Conservation (phyloP, 345 rosid species). For the Brassica incana region DNA sequence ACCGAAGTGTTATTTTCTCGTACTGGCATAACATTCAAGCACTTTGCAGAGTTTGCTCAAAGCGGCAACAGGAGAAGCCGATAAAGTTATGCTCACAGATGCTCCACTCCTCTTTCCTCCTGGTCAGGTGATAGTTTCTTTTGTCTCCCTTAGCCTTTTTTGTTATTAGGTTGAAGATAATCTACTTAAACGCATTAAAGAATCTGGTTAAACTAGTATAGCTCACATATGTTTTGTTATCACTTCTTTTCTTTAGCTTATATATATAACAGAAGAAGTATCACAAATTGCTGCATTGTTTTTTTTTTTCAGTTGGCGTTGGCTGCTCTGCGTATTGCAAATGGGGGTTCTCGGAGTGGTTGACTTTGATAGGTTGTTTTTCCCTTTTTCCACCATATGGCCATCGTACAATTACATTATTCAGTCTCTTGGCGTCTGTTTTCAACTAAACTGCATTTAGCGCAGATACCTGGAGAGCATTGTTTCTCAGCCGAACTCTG, state of each 20-base stretch:
- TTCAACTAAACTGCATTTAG: conserved; percentile 1
- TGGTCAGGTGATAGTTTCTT: conserved; percentile 67
- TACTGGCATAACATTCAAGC: conserved; percentile 15
- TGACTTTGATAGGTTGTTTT: conserved; percentile 72
- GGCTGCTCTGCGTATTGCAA: conserved; percentile 73
- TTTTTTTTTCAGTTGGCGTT: conserved; percentile 62
- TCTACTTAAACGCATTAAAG: not conserved
- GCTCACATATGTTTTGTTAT: not conserved
- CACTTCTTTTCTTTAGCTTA: not conserved
- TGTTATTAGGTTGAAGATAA: not conserved
- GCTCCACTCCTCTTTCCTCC: conserved; percentile 91
- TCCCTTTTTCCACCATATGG: too few relatives aligned
- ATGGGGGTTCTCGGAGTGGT: conserved; percentile 54
- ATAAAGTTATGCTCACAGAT: conserved; percentile 88
- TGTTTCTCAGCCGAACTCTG: conserved; percentile 58
- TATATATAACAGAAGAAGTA: conserved; percentile 1
- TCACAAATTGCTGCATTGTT: not conserved
- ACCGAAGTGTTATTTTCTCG: too few relatives aligned
- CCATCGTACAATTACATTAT: too few relatives aligned
- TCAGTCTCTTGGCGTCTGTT: not conserved
- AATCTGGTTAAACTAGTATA: not conserved
- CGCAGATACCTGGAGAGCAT: conserved; percentile 64
- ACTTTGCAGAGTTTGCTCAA: conserved; percentile 57
- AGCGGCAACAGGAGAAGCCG: conserved; percentile 68
- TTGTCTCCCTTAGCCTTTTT: not conserved